Base-by-base conservation (phyloP, 2,329 filamentous ascomycete genomes). In the Clonostachys rhizophaga region DNA sequence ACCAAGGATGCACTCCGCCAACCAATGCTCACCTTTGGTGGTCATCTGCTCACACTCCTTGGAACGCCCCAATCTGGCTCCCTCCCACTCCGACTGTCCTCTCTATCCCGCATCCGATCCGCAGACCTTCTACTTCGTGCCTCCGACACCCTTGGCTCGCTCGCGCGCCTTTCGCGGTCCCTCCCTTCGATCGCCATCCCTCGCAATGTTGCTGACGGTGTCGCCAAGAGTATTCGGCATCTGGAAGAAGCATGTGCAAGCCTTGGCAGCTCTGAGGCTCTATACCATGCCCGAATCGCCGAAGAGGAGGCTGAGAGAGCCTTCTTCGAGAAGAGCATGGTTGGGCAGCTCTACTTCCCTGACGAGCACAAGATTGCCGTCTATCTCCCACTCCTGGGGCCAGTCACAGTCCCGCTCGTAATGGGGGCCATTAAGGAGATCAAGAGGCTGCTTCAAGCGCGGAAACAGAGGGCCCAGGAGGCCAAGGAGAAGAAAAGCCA, bases 251-350 rank as follows among this genome's bases (percentile, higher is more conserved):
- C 91, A 1, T 96, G 92, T 60, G 74, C 83, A 20, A 81, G 82
- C 46, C 74, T 97, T 3, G 81, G 81, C 35, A 74, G 72, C 0
- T 69, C 71, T 0, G 78, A 84, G 30, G 91, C 91, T 0, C 71
- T 99, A 37, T 79, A 85, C 52, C 84, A 92, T 62, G 92, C 92
- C 0, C 81, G 89, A 10, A 82, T 90, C 42, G 94, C 94, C 6
- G 91, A 96, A 66, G 79, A 82, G 4, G 90, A 95, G 61, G 92
- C 91, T 1, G 94, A 99, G 64, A 84, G 87, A 50, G 92, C 92
- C 0, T 99, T 99, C 67, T 99, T 99, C 56, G 94, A 99, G 68
- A 95, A 95, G 69, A 95, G 89, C 60, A 99, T 99, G 94, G 94
- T 99, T 12, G 94, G 91, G 0, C 94, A 97, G 69, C 85, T 97